phyloP scores from a whole-genome alignment of 139 green algal species.

The Edaphochlamys debaryana region DNA sequence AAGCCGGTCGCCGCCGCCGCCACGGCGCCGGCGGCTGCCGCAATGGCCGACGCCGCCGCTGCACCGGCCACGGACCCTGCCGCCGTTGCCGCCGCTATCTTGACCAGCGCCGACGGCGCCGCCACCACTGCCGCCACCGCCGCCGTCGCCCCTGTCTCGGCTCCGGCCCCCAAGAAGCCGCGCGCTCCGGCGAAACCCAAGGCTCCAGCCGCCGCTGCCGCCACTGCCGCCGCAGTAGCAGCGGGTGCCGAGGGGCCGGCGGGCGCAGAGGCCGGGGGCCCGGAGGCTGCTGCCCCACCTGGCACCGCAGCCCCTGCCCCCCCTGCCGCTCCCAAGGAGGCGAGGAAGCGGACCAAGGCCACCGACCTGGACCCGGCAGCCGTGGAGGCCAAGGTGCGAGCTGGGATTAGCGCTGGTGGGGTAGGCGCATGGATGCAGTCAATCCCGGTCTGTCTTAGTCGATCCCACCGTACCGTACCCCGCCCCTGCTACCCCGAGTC shows the following conservation, averaged over 20 bases:
- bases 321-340: background rate
- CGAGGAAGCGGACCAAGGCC: constrained; percentile 43
- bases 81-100: background rate
- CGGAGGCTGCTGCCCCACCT: background rate
- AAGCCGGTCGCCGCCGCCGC: background rate
- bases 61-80: background rate
- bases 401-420: too few species aligned
- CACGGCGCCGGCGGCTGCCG: background rate
- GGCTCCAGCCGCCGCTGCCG: background rate
- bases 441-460: too few species aligned
- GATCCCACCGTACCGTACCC: too few species aligned
- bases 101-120: background rate
- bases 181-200: background rate
- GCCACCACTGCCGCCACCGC: background rate
- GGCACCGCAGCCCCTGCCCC: background rate
- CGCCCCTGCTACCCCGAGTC: too few species aligned
- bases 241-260: background rate
- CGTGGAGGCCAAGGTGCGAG: constrained; percentile 47
- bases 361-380: constrained; percentile 33
- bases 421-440: too few species aligned
- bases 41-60: background rate
- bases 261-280: background rate
- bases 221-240: background rate
- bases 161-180: background rate
- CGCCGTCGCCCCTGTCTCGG: background rate